Evolutionary conservation across 139 green algal genomes (phyloP).

Genomic region (Bryopsis sp.): DNA sequence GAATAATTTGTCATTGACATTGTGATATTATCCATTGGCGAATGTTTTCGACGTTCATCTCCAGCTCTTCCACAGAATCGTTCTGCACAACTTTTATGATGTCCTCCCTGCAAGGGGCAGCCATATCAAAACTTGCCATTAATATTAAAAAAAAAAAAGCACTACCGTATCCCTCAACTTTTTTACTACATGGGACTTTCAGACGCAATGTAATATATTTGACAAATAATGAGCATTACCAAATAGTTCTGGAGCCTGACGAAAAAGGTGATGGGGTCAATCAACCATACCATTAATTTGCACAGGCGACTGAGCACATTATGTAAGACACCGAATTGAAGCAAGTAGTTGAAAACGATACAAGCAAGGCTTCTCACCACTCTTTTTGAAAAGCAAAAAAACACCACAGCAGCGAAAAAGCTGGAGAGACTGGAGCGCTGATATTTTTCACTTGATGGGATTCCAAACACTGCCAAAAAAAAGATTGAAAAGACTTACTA

Average conservation of each 20-base stretch:
- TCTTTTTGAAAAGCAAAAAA: too few species aligned
- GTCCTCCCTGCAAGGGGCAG: conserved; percentile 50
- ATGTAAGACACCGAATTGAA: too few species aligned
- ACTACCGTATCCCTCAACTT: background rate
- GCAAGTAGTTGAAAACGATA: too few species aligned
- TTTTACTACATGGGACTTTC: background rate
- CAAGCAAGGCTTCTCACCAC: background rate
- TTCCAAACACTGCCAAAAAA: too few species aligned
- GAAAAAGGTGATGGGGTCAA: background rate
- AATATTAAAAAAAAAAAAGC: background rate
- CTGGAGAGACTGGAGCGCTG: too few species aligned
- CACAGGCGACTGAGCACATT: too few species aligned
- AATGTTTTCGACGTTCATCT: conserved; percentile 73
- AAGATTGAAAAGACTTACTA: too few species aligned
- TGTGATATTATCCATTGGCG: conserved; percentile 60
- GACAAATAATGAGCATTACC: background rate
- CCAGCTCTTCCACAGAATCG: conserved; percentile 88
- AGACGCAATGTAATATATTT: background rate
- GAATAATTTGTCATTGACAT: too few species aligned
- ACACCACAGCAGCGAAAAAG: too few species aligned
- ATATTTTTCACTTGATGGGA: too few species aligned
- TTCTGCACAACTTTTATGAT: conserved; percentile 72
- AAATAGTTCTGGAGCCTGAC: background rate
- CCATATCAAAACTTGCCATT: background rate
- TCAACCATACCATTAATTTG: too few species aligned